Base-by-base conservation (phyloP, 2,329 filamentous ascomycete species). In the Sporothrix globosa region DNA sequence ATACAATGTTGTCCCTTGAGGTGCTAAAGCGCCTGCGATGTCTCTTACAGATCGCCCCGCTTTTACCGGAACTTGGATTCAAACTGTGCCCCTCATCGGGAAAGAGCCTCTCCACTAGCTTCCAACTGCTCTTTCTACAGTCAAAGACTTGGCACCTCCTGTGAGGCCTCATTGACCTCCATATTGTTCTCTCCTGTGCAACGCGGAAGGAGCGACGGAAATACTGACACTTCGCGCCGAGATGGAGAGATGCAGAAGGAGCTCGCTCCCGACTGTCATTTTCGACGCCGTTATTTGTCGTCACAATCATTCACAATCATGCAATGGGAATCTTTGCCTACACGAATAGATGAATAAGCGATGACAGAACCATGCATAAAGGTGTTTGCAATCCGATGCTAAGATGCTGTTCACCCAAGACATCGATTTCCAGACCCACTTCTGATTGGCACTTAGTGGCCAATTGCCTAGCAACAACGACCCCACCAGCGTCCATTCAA, bases 261-360 rank as follows among this genome's bases (percentile, higher is more conserved):
- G 17, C 39, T n/a, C 58, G 39, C 58, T 30, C 27, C 27, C 27
- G 27, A 4, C 27, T 30, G 2, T 30, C 27, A 30, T 30, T 30
- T 27, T 30, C 27, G 27, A 30, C 27, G 27, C 27, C 27, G 27
- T 30, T 4, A 30, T 30, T 30, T 30, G 27, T 30, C 27, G 27
- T 2, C 27, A 30, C 27, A 30, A 30, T 30, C 27, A 30, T 30
- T 2, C 27, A 30, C 27, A 30, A 30, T 30, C 27, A 30, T 30
- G 27, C 41, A 44, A 44, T 44, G 41, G 10, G 41, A 44, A 3
- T 30, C 41, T 44, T 44, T 10, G 41, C 41, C 41, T 14, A 7
- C 4, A 44, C 6, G 13, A 41, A 24, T 50, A 21, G 14, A 65
- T 72, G 71, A 72, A 70, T 72, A 66, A 72, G 71, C 69, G 53